Evolutionary conservation across 257 asterid genomes (phyloP), one percentile per base, ranked within the genome.

Genomic region (Fraxinus excelsior): DNA sequence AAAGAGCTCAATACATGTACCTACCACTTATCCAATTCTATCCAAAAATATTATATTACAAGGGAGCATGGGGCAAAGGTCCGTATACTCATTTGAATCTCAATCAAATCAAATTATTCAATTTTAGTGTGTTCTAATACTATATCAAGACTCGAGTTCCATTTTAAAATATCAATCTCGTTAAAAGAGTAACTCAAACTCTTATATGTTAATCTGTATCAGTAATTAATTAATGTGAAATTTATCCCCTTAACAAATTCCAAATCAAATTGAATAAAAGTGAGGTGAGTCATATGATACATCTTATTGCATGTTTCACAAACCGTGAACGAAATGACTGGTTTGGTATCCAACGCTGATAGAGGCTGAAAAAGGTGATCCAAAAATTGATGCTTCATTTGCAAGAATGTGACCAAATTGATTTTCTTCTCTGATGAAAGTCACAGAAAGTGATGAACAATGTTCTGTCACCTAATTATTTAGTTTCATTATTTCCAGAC

Each of bases 251-350:
- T 42, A 42, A 42, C 51, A 62, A 23, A 7, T 9, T 62, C 1
- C 7, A 62, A 38, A 35, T 10, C 19, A 72, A 49, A 76, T 81
- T 64, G 65, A 49, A 23, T 35, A 66, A 71, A 29, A 62, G 13
- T 13, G 69, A 4, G 60, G n/a, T 21, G 83, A 82, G 74, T 84
- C 89, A 88, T 85, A 87, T 82, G 91, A 90, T 68, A 73, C 74
- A 72, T 62, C 31, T 82, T 31, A 31, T 72, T 42, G 67, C 70
- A n/a, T 53, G 74, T 76, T 77, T 28, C 0, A 56, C 69, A 79
- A 67, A 53, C 87, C 92, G 94, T 90, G 94, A 88, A 80, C 79
- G 10, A 81, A 86, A 74, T 79, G 58, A 70, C 51, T 78, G 74
- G 12, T 11, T 51, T 76, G n/a, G 49, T 53, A 71, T 80, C 72